These are phyloP conservation scores for Panellus pusillus DNA, from an alignment of 768 basidiomycete species.

Conservation along the genomic window DNA sequence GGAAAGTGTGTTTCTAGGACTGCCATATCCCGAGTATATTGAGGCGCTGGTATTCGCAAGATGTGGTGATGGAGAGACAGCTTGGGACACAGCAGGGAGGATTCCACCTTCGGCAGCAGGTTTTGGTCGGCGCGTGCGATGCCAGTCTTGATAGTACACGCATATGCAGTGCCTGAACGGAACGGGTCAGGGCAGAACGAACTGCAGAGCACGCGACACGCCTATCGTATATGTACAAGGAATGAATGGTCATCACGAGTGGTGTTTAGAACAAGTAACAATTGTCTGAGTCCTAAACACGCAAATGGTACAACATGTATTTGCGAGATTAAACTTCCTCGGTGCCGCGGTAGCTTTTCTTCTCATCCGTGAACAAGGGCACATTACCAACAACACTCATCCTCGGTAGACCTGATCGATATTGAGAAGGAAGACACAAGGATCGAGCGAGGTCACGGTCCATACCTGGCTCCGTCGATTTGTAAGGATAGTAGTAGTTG, in stretches of 20 bases:
- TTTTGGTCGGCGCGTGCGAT: conserved; percentile 73
- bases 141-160: conserved; percentile 96
- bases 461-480: conserved; percentile 20
- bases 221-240: conserved; percentile 94
- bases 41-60: conserved; percentile 31
- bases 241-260: conserved; percentile 76
- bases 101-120: conserved; percentile 73
- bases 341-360: conserved; percentile 28
- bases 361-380: conserved; percentile 43
- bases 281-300: neutral
- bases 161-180: conserved; percentile 78
- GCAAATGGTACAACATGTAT: neutral
- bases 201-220: conserved; percentile 30
- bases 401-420: conserved; percentile 28
- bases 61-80: conserved; percentile 43
- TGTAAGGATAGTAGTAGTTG: conserved; percentile 31
- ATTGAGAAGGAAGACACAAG: neutral
- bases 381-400: conserved; percentile 36
- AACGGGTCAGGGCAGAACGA: conserved; percentile 5
- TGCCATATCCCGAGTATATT: conserved; percentile 43
- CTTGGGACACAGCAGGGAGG: conserved; percentile 77
- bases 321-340: conserved; percentile 28
- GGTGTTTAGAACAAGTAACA: no score
- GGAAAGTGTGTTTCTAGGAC: conserved; percentile 66
- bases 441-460: neutral